Base-by-base conservation (phyloP, 495 filamentous ascomycete genomes). In the Penicillium bovifimosum region DNA sequence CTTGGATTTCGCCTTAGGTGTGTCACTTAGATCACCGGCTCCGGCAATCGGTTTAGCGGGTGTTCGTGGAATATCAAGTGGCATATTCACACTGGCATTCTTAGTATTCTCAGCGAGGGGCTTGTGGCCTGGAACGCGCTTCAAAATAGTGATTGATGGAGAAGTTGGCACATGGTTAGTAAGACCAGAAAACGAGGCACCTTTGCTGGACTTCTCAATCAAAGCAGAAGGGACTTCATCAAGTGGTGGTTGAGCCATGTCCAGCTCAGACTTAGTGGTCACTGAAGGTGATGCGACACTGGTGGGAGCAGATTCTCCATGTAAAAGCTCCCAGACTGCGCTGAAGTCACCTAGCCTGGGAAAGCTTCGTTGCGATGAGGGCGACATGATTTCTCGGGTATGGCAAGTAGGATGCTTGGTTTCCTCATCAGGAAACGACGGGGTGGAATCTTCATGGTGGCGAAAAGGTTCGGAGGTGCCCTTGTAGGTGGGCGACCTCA, bases 301-400 rank as follows among this genome's bases (percentile, higher is more conserved):
- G 8, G 46, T 26, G 13, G 50, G 39, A n/a, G 51, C 16, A n/a
- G 43, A 35, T 39, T 50, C 31, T 20, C 42, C 50, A 16, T 58
- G 50, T 24, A 75, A 44, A 33, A 65, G 33, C 34, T 71, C 64
- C 70, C 72, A 75, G 1, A 74, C 52, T 34, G 60, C 54, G n/a
- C 59, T 54, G 29, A 75, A 75, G 38, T 75, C 72, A 34, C 72
- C 72, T 9, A 75, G 59, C 18, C 53, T 57, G 2, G 60, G 56
- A 29, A 61, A 43, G 18, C 43, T 58, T 6, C 29, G 44, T 32
- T 47, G 42, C 27, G 39, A 27, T 1, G 45, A 51, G 31, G 47
- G n/a, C 11, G 27, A 7, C 16, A 11, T 24, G 16, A 17, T 13
- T 6, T 34, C 16, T 24, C 10, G 11, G 6, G 10, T 26, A 24